Conservation (phyloP, 352 stramenopile genomes). For the Pythium rishiriense region DNA sequence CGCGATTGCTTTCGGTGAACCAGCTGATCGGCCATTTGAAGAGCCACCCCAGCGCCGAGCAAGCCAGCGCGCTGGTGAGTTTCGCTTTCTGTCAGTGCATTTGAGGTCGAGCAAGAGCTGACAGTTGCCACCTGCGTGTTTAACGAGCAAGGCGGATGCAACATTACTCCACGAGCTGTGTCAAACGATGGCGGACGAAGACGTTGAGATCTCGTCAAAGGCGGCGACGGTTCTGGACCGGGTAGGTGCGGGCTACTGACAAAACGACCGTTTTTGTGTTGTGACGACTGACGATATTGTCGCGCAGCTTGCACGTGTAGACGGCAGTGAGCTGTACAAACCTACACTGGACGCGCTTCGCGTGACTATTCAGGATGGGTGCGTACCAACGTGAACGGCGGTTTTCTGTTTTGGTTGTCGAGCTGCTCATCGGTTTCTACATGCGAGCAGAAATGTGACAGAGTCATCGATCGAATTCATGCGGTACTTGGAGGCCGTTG, state of each 20-base stretch:
- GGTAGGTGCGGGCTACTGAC: slow-evolving; percentile 28
- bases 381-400: neutral
- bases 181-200: slow-evolving; percentile 59
- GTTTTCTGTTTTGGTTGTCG: neutral
- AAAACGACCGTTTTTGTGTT: neutral
- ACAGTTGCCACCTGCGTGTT: neutral
- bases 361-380: slow-evolving; percentile 26
- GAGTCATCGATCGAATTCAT: slow-evolving; percentile 75
- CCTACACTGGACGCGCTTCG: slow-evolving; percentile 54
- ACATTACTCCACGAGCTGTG: slow-evolving; percentile 61
- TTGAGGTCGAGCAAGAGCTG: neutral
- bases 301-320: slow-evolving; percentile 44
- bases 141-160: slow-evolving; percentile 38
- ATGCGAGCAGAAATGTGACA: slow-evolving; percentile 23
- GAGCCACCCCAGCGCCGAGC: slow-evolving; percentile 45
- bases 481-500: slow-evolving; percentile 75
- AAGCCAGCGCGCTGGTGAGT: slow-evolving; percentile 55
- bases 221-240: slow-evolving; percentile 59
- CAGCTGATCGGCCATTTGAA: slow-evolving; percentile 71
- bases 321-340: slow-evolving; percentile 42
- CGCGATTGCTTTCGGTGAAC: slow-evolving; percentile 63
- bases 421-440: neutral
- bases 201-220: slow-evolving; percentile 69
- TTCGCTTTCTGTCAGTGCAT: neutral
- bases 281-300: neutral